A percentile compares a stretch with the other conserved stretches of the same genome.
Conservation (phyloP, 805 yeast genomes). For the Saccharomycopsis malanga region DNA sequence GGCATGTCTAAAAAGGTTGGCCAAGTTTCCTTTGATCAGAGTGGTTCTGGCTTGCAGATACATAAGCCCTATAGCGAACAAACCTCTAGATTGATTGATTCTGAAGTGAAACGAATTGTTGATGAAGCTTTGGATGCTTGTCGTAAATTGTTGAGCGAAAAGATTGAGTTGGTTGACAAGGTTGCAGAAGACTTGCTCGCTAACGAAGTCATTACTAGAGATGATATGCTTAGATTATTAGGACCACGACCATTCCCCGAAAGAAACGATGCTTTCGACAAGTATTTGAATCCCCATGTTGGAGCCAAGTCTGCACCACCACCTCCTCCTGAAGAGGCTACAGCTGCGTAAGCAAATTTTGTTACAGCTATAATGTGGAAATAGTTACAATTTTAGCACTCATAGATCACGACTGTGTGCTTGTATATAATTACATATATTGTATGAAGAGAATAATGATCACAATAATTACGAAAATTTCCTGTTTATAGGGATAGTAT, state of each 20-base stretch:
- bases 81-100: conserved; percentile 61
- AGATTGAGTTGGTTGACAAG: conserved; percentile 50
- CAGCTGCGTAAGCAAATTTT: too few species aligned
- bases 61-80: conserved; percentile 64
- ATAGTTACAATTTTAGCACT: too few species aligned
- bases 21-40: conserved; percentile 38
- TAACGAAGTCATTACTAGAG: conserved; percentile 76
- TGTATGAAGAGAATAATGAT: too few species aligned
- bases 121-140: conserved; percentile 60
- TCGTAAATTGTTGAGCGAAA: conserved; percentile 47
- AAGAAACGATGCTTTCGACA: conserved; percentile 83
- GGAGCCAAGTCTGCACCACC: conserved; percentile 1
- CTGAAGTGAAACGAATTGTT: conserved; percentile 61
- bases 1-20: conserved; percentile 89
- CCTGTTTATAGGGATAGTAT: conserved; percentile 11
- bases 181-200: conserved; percentile 68
- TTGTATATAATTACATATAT: neutral
- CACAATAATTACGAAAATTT: too few species aligned
- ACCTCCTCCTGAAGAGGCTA: neutral
- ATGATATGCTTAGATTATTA: conserved; percentile 67
- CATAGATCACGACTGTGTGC: neutral
- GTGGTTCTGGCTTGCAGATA: conserved; percentile 45
- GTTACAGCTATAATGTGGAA: too few species aligned
- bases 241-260: conserved; percentile 78
- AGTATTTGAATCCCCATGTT: conserved; percentile 42